Evolutionary conservation across 2,329 filamentous ascomycete species (phyloP), one percentile per base, ranked within the genome.

Genomic region (Chlorencoelia australis): DNA sequence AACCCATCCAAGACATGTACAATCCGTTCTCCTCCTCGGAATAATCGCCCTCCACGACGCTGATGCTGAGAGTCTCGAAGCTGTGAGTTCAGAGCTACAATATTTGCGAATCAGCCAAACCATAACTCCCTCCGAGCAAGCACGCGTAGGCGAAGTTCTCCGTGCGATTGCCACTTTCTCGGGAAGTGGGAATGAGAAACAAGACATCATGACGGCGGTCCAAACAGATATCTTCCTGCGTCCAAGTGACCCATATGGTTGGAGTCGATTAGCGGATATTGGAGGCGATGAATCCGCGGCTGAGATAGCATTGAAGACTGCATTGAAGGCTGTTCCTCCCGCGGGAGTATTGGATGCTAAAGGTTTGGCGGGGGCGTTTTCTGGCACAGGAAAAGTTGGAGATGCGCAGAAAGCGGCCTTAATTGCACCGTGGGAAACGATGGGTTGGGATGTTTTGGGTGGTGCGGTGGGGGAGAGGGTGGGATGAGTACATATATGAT

Each of bases 221-320:
- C 78, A 85, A 52, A 74, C 69, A 11, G 79, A 86, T 37, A 73
- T 94, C 13, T 81, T 95, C 73, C 69, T 95, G 15, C 73, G 82
- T 32, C 91, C 91, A 0, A 69, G 79, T 40, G 71, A 87, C 40
- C 77, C 87, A 1, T 74, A 82, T 35, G 84, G 86, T 1, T 98
- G 91, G 91, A 71, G 75, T 27, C 69, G 81, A 33, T 65, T 96
- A 16, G 76, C 82, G 0, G 68, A 75, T 24, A 58, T 72, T 0
- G 71, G 69, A 0, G 72, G 69, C 2, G 61, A 67, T 27, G 50
- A 56, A 4, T 61, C 65, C 35, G 61, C 63, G n/a, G 79, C 83
- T 3, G 75, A 83, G 47, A 87, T 94, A 76, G 84, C 87, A 2
- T 66, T 94, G 42, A 71, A 78, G 52, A 84, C 87, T n/a, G 87